A percentile compares a stretch with the other conserved stretches of the same genome.
Conservation (phyloP, 2,329 filamentous ascomycete species). For the Hypoxylon sp. region DNA sequence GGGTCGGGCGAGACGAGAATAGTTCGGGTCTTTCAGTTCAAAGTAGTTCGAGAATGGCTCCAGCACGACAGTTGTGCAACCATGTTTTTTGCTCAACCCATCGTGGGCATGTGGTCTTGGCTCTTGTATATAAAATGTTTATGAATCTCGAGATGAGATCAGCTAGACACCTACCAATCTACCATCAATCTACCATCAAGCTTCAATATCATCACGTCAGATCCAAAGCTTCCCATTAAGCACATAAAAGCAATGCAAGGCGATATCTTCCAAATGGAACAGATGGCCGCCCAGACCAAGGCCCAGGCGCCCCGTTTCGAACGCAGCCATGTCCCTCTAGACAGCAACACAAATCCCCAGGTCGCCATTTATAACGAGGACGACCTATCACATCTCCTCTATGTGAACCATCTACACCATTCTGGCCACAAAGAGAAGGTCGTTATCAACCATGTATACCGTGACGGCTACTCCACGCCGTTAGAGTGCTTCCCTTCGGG, state of each 20-base stretch:
- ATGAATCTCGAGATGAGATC: conserved; percentile 5
- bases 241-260: conserved; percentile 47
- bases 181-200: conserved; percentile 12
- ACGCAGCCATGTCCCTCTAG: conserved; percentile 17
- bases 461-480: conserved; percentile 38
- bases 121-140: conserved; percentile 32
- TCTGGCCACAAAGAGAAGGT: conserved; percentile 44
- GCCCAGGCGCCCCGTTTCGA: conserved; percentile 25
- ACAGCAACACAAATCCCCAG: conserved; percentile 23
- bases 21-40: conserved; percentile 39
- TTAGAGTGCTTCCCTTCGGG: conserved; percentile 34
- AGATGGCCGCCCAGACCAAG: conserved; percentile 34
- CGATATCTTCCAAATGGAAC: conserved; percentile 50
- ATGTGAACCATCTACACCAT: conserved; percentile 43
- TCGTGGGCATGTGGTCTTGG: conserved; percentile 23
- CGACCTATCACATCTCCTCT: conserved; percentile 51
- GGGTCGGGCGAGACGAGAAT: conserved; percentile 43
- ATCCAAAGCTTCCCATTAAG: conserved; percentile 27
- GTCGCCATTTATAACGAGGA: conserved; percentile 53
- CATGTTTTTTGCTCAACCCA: conserved; percentile 11
- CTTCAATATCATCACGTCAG: conserved; percentile 4
- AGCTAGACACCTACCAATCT: conserved; percentile 14
- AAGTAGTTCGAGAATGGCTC: conserved; percentile 42
- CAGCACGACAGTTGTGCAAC: conserved; percentile 19
- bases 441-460: conserved; percentile 46